These are phyloP conservation scores for Clonostachys chloroleuca DNA, from an alignment of 2,329 filamentous ascomycete genomes.

Conservation along the genomic window DNA sequence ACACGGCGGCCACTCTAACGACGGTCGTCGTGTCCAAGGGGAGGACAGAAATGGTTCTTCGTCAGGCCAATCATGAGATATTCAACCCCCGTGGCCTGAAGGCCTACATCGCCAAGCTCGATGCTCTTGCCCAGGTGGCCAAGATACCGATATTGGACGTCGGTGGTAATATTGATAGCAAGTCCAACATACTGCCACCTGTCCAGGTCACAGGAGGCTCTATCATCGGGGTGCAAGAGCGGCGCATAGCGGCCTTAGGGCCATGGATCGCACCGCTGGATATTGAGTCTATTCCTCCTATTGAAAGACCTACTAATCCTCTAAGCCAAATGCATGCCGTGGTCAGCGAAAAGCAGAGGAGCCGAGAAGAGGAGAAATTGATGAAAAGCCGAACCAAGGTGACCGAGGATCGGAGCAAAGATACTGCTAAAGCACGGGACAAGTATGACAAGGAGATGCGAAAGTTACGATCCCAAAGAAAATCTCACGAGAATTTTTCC, in stretches of 20 bases:
- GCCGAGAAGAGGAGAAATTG: constrained; percentile 6
- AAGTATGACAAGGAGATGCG: too few species aligned
- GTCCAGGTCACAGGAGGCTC: constrained; percentile 1
- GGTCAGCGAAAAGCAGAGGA: constrained; percentile 6
- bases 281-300: constrained; percentile 3
- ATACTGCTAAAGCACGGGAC: too few species aligned
- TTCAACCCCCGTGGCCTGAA: constrained; percentile 7
- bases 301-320: background rate
- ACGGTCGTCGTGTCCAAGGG: constrained; percentile 9
- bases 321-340: constrained; percentile 5
- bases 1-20: constrained; percentile 3
- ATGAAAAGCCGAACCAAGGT: constrained; percentile 5
- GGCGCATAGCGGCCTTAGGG: constrained; percentile 6
- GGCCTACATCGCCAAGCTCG: constrained; percentile 8
- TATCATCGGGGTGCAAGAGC: constrained; percentile 3
- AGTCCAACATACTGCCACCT: constrained; percentile 4
- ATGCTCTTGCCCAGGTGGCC: constrained; percentile 8
- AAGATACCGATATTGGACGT: constrained; percentile 8
- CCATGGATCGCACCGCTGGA: constrained; percentile 8
- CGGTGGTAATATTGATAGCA: constrained; percentile 6
- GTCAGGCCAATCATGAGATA: constrained; percentile 5
- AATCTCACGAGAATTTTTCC: too few species aligned
- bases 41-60: constrained; percentile 7
- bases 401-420: too few species aligned
- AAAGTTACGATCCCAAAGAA: too few species aligned